Evolutionary conservation across 768 basidiomycete genomes (phyloP), one percentile per base, ranked within the genome.

Genomic region (Boletus sp.): DNA sequence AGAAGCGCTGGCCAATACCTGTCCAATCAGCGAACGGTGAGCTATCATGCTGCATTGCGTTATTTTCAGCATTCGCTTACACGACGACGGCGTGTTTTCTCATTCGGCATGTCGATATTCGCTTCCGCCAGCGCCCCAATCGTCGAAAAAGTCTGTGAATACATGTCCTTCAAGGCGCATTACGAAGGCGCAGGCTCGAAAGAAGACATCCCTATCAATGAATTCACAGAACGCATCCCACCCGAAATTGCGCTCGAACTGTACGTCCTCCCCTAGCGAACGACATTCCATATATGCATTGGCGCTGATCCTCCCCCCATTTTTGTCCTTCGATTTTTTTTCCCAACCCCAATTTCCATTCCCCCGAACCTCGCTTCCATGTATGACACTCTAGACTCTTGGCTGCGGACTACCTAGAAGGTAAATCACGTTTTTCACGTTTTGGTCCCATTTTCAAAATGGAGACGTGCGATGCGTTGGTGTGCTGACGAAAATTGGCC

Each of bases 181-280:
- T 93, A 91, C 66, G 83, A 87, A 56, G 79, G 79, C n/a, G 76
- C 74, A 2, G 82, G 80, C 1, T 74, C 82, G 7, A 90, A 85
- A 59, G 91, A 93, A 62, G 90, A 93, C 46, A 75, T 89, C 21
- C 91, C 93, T 4, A 65, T 81, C 2, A 75, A 79, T 21, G 93
- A 97, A 61, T 87, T 93, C 59, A 71, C 80, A 58, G 92, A 95
- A 59, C 81, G 94, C 19, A 80, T 98, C 47, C 84, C 85, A 1
- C 90, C 90, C 1, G 93, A 96, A 69, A 81, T 97, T 43, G 89
- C 90, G 1, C 72, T 98, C 7, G 94, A 97, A 69, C 70, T 96
- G 94, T 97, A 60, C 67, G 91, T 82, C 47, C 34, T 50, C 11
- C 8, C 34, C 21, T 50, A 7, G 44, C 29, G n/a, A 34, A 3